Evolutionary conservation across 1,284 basidiomycete species (phyloP), one percentile per base, ranked within the genome.

Genomic region (Exobasidium cylindrosporum): DNA sequence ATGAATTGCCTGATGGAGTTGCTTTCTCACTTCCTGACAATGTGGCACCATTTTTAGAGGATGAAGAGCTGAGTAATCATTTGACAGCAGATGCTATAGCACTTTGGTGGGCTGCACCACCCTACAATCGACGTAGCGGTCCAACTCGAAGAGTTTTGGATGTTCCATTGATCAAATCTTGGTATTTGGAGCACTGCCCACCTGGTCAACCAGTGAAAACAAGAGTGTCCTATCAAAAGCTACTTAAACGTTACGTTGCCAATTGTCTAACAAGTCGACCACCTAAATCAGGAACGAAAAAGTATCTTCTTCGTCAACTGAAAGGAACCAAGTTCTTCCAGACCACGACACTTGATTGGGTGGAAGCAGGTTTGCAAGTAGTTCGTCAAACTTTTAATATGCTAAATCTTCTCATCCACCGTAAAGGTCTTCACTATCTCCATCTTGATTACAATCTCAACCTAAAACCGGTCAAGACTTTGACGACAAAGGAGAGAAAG

Each of bases 311-410:
- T 85, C 86, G 91, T 62, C 91, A 94, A 80, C 84, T 99, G 63
- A 97, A 97, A 83, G 89, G 91, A 50, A 99, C 96, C 65, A 98
- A 98, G 82, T 98, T 99, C 84, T 98, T 99, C 88, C 96, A 98
- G 83, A 91, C 90, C 23, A 98, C 96, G 5, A 91, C 87, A 67
- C 83, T 98, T 72, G 96, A 99, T 81, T 99, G 96, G 96, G 95
- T 99, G 31, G 96, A 99, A 82, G 96, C 95, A 2, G 96, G 96
- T 76, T 83, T 99, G 65, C 96, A 99, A 82, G 96, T 99, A 60
- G 96, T 93, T 83, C 84, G 95, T 70, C 96, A 99, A 81, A 95
- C 95, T 32, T 98, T 97, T 84, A 99, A 98, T 83, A 98, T 98
- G 96, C 84, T 99, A 68, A 98, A 98, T 82, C 84, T 99, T 32